phyloP scores from a whole-genome alignment of 1,284 basidiomycete genomes.

The Anthracocystis setariae region DNA sequence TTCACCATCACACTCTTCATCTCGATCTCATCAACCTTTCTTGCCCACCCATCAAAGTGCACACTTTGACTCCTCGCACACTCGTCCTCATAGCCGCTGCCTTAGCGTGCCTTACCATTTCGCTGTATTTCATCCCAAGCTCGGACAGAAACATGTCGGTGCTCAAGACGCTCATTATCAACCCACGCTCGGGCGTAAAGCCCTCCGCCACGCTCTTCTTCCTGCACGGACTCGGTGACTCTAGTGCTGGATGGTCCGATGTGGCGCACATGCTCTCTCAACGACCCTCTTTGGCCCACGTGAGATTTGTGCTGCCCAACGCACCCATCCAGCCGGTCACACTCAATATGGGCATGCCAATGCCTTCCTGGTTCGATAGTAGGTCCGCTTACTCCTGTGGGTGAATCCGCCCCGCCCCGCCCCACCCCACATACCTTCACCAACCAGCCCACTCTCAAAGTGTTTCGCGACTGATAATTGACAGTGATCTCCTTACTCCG shows the following conservation, averaged over 20 bases:
- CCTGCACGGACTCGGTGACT: constrained; percentile 65
- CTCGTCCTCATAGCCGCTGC: constrained; percentile 6
- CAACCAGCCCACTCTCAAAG: too few species aligned
- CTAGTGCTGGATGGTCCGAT: constrained; percentile 63
- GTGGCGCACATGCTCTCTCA: constrained; percentile 65
- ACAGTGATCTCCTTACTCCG: not conserved
- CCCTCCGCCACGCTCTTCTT: constrained; percentile 65
- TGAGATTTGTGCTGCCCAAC: constrained; percentile 66
- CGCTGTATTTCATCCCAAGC: not conserved
- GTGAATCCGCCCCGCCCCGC: constrained; percentile 12
- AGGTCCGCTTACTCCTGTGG: constrained; percentile 56
- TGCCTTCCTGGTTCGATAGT: constrained; percentile 67
- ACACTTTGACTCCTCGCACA: constrained; percentile 8
- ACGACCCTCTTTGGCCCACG: constrained; percentile 59
- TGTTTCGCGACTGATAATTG: too few species aligned
- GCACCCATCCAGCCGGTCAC: constrained; percentile 65
- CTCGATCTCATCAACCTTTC: not conserved
- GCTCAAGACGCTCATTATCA: constrained; percentile 63
- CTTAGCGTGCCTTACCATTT: constrained; percentile 13
- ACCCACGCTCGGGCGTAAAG: constrained; percentile 55
- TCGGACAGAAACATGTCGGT: constrained; percentile 37
- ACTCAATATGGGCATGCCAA: constrained; percentile 66
- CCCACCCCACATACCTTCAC: not conserved
- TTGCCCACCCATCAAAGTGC: not conserved
- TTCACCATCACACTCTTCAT: constrained; percentile 1